These are phyloP conservation scores for Isabelozyma gotoi DNA, from an alignment of 805 yeast genomes.

Conservation along the genomic window DNA sequence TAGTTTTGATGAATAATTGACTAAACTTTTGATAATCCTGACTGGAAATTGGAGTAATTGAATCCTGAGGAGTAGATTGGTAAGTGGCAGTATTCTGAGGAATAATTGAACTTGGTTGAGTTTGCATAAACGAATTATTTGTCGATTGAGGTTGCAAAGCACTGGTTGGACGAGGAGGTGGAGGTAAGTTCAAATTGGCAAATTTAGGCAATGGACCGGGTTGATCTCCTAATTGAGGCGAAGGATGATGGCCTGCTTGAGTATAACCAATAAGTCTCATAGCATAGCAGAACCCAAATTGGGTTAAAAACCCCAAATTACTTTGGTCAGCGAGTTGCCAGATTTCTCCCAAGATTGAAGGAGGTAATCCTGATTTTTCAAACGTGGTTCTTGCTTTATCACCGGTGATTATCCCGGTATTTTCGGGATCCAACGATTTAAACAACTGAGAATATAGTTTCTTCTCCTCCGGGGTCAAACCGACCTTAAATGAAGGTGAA, in stretches of 20 bases:
- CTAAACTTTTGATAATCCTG: conserved; percentile 63
- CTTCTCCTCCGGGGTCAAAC: conserved; percentile 74
- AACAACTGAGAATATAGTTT: conserved; percentile 72
- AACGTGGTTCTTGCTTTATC: conserved; percentile 79
- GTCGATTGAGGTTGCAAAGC: conserved; percentile 36
- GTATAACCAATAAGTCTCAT: conserved; percentile 87
- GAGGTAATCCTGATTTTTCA: conserved; percentile 82
- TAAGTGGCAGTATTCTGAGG: conserved; percentile 30
- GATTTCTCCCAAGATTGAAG: conserved; percentile 77
- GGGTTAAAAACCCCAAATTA: conserved; percentile 81
- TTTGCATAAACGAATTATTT: conserved; percentile 39
- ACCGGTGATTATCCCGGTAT: conserved; percentile 82
- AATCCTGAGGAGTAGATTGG: conserved; percentile 31
- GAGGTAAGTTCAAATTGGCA: conserved; percentile 28
- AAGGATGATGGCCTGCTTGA: conserved; percentile 66
- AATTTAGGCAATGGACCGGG: conserved; percentile 71
- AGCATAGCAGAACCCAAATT: conserved; percentile 78
- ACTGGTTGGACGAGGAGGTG: conserved; percentile 8
- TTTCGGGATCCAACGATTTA: conserved; percentile 74
- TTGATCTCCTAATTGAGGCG: conserved; percentile 49
- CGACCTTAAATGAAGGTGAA: conserved; percentile 40
- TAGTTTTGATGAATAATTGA: conserved; percentile 70
- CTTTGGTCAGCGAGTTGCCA: conserved; percentile 95
- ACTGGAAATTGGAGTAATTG: conserved; percentile 53
- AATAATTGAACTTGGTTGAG: conserved; percentile 37